phyloP scores from a whole-genome alignment of 352 stramenopile species.

The Thraustotheca clavata region DNA sequence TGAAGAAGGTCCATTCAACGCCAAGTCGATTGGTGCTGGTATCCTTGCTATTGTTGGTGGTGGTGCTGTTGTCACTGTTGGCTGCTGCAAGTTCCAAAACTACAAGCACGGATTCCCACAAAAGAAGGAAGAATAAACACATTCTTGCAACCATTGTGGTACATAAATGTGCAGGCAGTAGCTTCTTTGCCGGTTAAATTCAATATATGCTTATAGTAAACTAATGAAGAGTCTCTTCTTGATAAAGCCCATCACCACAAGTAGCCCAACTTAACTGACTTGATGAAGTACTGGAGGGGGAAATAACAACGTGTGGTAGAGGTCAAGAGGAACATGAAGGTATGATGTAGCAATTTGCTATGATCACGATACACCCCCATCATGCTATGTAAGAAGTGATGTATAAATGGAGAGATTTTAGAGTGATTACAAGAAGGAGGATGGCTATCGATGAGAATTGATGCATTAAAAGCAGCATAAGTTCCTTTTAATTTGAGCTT shows the following conservation, averaged over 20 bases:
- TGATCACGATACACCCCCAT: too few relatives aligned
- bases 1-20: constrained; percentile 74
- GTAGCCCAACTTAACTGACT: too few relatives aligned
- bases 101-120: constrained; percentile 85
- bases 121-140: constrained; percentile 44
- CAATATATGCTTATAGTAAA: background rate
- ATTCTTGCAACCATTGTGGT: background rate
- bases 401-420: too few relatives aligned
- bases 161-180: constrained; percentile 1
- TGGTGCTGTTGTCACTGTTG: constrained; percentile 51
- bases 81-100: constrained; percentile 78
- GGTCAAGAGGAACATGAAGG: too few relatives aligned
- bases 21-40: constrained; percentile 43
- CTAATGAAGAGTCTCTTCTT: background rate
- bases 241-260: background rate
- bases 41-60: constrained; percentile 51
- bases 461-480: too few relatives aligned
- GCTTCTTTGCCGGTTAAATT: background rate
- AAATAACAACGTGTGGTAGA: too few relatives aligned
- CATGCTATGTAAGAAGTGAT: too few relatives aligned
- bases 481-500: too few relatives aligned
- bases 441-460: too few relatives aligned
- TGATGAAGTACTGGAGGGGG: too few relatives aligned
- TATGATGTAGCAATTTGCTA: too few relatives aligned
- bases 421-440: too few relatives aligned